Evolutionary conservation across 345 rosid genomes (phyloP).

Genomic region (Streptanthus diversifolius): DNA sequence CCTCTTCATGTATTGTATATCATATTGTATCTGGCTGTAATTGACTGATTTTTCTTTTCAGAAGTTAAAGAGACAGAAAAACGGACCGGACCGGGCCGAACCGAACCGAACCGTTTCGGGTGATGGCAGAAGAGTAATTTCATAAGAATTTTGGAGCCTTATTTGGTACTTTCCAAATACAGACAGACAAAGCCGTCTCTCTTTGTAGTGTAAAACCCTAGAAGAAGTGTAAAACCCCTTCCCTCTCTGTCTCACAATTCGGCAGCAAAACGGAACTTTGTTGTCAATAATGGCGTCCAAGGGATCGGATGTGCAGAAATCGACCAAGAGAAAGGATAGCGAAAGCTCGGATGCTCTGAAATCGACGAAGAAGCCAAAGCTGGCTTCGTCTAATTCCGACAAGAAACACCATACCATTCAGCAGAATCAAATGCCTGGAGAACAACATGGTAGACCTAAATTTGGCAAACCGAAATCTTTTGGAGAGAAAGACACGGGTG

Average conservation of each 20-base stretch:
- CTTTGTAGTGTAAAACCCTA: conserved; percentile 34
- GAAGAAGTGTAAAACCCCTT: conserved; percentile 23
- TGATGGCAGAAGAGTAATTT: conserved; percentile 21
- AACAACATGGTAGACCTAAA: conserved; percentile 5
- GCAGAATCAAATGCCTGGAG: conserved; percentile 9
- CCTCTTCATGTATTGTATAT: too few species aligned
- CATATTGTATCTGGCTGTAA: neutral
- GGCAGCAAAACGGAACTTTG: neutral
- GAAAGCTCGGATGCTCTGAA: conserved; percentile 20
- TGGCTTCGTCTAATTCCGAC: conserved; percentile 2
- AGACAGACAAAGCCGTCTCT: neutral
- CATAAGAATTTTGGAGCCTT: neutral
- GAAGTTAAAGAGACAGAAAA: neutral
- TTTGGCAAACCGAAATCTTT: conserved; percentile 6
- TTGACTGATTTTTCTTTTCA: neutral
- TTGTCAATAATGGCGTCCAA: conserved; percentile 29
- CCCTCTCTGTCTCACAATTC: neutral
- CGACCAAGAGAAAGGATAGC: conserved; percentile 26
- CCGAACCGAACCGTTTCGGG: neutral
- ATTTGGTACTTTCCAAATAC: neutral
- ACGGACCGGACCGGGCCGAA: neutral
- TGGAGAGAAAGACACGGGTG: conserved; percentile 7
- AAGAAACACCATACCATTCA: neutral
- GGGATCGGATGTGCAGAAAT: conserved; percentile 5
- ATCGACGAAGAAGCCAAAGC: conserved; percentile 34